Percentiles rank a stretch among this genome's conserved stretches.
Conservation (phyloP, 306 rosid genomes). For the Sesbania bispinosa region DNA sequence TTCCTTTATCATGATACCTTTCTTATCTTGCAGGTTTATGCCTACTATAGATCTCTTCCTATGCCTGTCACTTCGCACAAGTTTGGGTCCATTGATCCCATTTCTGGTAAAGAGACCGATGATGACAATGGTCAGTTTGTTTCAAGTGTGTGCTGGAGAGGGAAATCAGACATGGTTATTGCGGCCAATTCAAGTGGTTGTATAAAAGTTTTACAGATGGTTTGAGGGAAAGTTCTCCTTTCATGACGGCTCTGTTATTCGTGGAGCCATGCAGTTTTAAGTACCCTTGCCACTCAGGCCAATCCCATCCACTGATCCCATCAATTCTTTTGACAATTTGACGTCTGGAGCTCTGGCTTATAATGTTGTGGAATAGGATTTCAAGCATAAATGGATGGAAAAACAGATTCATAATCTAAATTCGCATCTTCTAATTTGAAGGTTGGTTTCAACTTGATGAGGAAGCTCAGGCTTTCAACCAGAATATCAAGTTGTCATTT, state of each 20-base stretch:
- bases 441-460: too few species aligned
- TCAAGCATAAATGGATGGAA: slow-evolving; percentile 14
- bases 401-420: slow-evolving; percentile 19
- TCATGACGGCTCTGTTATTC: slow-evolving; percentile 7
- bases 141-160: slow-evolving; percentile 96
- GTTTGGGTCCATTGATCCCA: slow-evolving; percentile 81
- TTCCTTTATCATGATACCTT: neutral
- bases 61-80: slow-evolving; percentile 83
- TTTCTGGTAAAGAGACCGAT: slow-evolving; percentile 81
- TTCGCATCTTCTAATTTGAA: too few species aligned
- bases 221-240: slow-evolving; percentile 38
- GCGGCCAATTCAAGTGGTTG: slow-evolving; percentile 94
- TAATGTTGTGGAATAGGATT: slow-evolving; percentile 11
- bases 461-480: too few species aligned
- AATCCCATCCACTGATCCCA: neutral
- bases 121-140: slow-evolving; percentile 85
- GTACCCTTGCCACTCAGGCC: slow-evolving; percentile 23
- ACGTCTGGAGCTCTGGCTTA: slow-evolving; percentile 20
- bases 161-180: slow-evolving; percentile 77
- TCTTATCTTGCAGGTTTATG: slow-evolving; percentile 61
- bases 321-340: slow-evolving; percentile 17
- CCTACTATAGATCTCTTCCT: slow-evolving; percentile 78
- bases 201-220: slow-evolving; percentile 78
- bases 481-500: too few species aligned
- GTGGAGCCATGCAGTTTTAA: too few species aligned